Percentiles rank a stretch among this genome's conserved stretches.
phyloP scores from a whole-genome alignment of 192 early-diverging fungal species.

The Backusella liffmaniae region DNA sequence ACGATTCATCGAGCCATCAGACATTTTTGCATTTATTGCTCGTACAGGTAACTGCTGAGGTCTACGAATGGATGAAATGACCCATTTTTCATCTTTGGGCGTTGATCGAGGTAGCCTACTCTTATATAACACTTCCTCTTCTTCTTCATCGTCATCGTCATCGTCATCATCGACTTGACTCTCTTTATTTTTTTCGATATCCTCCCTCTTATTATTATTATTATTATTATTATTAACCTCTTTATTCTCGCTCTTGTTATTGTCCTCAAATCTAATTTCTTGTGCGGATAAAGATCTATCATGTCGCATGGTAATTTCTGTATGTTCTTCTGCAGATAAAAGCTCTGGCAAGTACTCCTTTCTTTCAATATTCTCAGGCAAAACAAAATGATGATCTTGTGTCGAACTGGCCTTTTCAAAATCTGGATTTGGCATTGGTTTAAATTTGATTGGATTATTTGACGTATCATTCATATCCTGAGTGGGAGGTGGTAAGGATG shows the following conservation, averaged over 20 bases:
- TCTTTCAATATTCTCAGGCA: neutral
- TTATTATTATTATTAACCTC: neutral
- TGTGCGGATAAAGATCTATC: neutral
- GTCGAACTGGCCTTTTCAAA: neutral
- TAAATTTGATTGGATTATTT: neutral
- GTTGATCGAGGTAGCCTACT: conserved; percentile 13
- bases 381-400: neutral
- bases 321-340: neutral
- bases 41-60: conserved; percentile 30
- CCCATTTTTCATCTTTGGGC: conserved; percentile 35
- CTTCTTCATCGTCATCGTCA: neutral
- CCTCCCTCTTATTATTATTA: neutral
- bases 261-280: neutral
- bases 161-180: neutral
- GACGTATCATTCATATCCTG: neutral
- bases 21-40: conserved; percentile 9
- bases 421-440: neutral
- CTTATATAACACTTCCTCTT: conserved; percentile 4
- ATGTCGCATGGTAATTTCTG: neutral
- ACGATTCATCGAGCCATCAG: conserved; percentile 7
- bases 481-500: neutral
- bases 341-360: neutral
- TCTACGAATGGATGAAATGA: conserved; percentile 34
- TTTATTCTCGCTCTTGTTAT: neutral
- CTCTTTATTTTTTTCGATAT: neutral